Evolutionary conservation across 306 rosid genomes (phyloP).

Genomic region (Quercus cerris): DNA sequence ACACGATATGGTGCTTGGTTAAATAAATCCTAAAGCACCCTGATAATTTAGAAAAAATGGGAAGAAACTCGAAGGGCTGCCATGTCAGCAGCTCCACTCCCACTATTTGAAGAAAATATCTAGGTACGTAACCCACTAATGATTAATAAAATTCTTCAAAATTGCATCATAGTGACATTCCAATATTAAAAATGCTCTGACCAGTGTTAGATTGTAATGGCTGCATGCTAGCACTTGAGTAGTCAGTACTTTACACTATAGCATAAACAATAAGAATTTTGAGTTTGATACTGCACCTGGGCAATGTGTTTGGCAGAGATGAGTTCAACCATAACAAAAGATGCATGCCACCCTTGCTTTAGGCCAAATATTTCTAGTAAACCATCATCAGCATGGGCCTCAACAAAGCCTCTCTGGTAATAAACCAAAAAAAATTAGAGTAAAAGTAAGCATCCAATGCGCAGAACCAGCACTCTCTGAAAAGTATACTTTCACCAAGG

Average conservation of each 20-base stretch:
- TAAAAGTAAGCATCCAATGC: neutral
- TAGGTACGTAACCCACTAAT: neutral
- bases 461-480: neutral
- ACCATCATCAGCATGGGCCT: conserved; percentile 93
- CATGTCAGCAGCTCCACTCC: neutral
- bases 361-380: conserved; percentile 92
- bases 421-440: conserved; percentile 19
- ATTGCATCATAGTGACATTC: neutral
- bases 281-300: conserved; percentile 54
- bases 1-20: neutral
- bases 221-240: neutral
- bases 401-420: conserved; percentile 84
- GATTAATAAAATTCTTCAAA: neutral
- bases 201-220: neutral
- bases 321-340: conserved; percentile 94
- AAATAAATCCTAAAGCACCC: neutral
- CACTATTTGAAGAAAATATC: neutral
- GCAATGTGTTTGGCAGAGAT: conserved; percentile 92
- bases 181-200: neutral
- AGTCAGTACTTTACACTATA: conserved; percentile 3
- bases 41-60: neutral
- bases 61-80: neutral
- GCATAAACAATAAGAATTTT: conserved; percentile 8
- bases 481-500: too few relatives aligned
- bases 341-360: conserved; percentile 99